phyloP scores from a whole-genome alignment of 441 rosid genomes.

The Pelargonium fulgidum region DNA sequence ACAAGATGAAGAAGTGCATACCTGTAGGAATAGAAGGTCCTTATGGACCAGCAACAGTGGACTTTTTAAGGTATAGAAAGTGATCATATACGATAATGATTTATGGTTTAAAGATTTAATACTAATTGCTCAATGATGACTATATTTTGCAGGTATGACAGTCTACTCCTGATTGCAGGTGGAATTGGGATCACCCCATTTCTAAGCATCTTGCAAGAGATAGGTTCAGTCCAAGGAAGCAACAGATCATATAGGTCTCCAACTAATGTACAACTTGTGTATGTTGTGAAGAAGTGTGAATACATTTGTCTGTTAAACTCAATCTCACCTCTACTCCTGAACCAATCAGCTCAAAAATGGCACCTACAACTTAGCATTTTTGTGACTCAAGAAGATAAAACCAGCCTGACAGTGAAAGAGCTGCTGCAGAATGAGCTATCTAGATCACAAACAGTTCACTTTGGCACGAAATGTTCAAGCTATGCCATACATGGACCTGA shows the following conservation, averaged over 20 bases:
- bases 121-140: not conserved
- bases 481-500: conserved; percentile 47
- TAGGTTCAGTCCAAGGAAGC: conserved; percentile 32
- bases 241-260: conserved; percentile 33
- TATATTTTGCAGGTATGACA: conserved; percentile 50
- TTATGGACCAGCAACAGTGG: conserved; percentile 62
- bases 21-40: conserved; percentile 65
- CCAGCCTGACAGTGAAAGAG: conserved; percentile 32
- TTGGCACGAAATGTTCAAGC: conserved; percentile 33
- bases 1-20: conserved; percentile 26
- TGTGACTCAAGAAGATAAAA: conserved; percentile 51
- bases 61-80: conserved; percentile 50
- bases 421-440: conserved; percentile 38
- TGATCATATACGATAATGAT: too few species aligned
- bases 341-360: conserved; percentile 31
- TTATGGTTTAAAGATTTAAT: not conserved
- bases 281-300: conserved; percentile 42
- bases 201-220: conserved; percentile 64
- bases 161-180: conserved; percentile 64
- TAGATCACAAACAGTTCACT: conserved; percentile 36
- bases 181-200: conserved; percentile 84
- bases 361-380: conserved; percentile 47
- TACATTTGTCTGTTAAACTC: conserved; percentile 55
- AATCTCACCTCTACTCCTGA: conserved; percentile 40
- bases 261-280: conserved; percentile 45